phyloP scores from a whole-genome alignment of 129 eudicot genomes.

The Flaveria brownii region DNA sequence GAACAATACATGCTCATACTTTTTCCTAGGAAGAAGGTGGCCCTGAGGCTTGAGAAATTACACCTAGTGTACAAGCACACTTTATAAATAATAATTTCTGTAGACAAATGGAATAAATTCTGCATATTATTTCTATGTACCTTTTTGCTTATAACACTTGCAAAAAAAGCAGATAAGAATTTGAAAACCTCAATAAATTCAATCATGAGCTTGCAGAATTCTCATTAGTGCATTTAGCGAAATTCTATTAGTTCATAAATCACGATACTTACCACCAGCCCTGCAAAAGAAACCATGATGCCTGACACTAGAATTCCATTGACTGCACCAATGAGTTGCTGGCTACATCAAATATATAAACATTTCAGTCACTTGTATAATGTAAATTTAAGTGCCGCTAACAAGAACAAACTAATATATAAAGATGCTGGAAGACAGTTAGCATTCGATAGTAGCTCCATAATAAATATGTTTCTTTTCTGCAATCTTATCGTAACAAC shows the following conservation, averaged over 20 bases:
- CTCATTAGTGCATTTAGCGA: conserved; percentile 6
- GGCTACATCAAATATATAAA: conserved; percentile 56
- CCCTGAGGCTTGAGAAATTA: background rate
- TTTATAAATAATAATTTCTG: background rate
- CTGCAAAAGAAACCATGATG: conserved; percentile 70
- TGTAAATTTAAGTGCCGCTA: background rate
- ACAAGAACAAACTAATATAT: conserved; percentile 7
- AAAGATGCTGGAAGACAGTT: background rate
- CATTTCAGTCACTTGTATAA: conserved; percentile 20
- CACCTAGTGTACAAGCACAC: background rate
- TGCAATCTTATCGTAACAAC: conserved; percentile 7
- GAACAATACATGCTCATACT: background rate
- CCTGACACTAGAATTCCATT: conserved; percentile 79
- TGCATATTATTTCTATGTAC: conserved; percentile 8
- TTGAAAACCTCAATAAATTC: conserved; percentile 14
- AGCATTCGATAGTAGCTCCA: background rate
- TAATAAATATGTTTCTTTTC: conserved; percentile 4
- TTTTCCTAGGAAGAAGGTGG: conserved; percentile 12
- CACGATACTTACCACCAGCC: conserved; percentile 66
- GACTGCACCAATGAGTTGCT: conserved; percentile 80
- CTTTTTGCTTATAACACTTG: background rate
- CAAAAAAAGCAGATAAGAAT: conserved; percentile 20
- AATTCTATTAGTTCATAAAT: conserved; percentile 15
- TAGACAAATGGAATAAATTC: background rate
- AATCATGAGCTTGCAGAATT: conserved; percentile 8